Evolutionary conservation across 2,329 filamentous ascomycete genomes (phyloP).

Genomic region (Penicillium sp.): DNA sequence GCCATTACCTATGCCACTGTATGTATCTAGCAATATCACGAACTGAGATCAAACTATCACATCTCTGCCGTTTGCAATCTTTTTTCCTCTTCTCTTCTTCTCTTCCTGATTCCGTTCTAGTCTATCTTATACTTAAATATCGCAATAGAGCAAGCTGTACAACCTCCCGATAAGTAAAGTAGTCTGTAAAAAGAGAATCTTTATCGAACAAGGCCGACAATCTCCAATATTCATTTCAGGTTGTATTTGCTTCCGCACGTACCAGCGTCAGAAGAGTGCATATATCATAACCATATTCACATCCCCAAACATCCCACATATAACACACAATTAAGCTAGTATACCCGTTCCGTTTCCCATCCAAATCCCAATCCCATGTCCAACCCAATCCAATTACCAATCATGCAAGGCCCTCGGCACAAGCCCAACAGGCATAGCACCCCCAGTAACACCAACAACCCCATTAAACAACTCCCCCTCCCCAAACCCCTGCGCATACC

Average conservation of each 20-base stretch:
- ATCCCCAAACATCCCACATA: not conserved
- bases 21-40: too few relatives aligned
- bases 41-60: too few relatives aligned
- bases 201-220: not conserved
- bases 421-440: conserved; percentile 24
- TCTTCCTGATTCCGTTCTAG: too few relatives aligned
- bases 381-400: conserved; percentile 13
- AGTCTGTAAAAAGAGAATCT: not conserved
- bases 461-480: conserved; percentile 20
- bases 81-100: too few relatives aligned
- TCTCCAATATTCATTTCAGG: not conserved
- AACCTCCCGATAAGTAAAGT: too few relatives aligned
- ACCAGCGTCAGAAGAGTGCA: too few relatives aligned
- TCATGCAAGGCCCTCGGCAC: conserved; percentile 27
- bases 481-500: conserved; percentile 18
- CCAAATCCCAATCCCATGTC: not conserved
- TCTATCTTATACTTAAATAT: too few relatives aligned
- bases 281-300: not conserved
- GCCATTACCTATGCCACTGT: not conserved
- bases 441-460: conserved; percentile 15
- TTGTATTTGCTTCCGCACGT: not conserved
- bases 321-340: not conserved
- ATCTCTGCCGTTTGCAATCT: too few relatives aligned
- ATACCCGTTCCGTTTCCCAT: not conserved
- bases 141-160: too few relatives aligned